These are phyloP conservation scores for Apiotrichum gracile DNA, from an alignment of 1,284 basidiomycete genomes.

Conservation along the genomic window DNA sequence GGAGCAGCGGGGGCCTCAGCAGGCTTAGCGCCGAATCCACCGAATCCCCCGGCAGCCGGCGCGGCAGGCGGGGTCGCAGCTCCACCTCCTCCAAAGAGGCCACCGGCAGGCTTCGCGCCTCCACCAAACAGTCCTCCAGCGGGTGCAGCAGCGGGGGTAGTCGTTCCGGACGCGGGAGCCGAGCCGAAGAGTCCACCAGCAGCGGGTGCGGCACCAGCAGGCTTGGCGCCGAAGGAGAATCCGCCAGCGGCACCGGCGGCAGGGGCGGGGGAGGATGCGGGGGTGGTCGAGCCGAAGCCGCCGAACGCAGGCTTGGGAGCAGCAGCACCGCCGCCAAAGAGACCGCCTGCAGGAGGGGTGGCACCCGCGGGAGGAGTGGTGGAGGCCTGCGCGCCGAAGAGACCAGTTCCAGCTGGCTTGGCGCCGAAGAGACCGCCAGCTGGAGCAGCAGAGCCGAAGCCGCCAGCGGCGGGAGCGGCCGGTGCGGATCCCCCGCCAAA, in stretches of 20 bases:
- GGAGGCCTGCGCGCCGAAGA: slow-evolving; percentile 24
- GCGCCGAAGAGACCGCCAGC: slow-evolving; percentile 12
- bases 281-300: slow-evolving; percentile 10
- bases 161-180: slow-evolving; percentile 21
- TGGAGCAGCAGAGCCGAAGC: not conserved
- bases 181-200: slow-evolving; percentile 26
- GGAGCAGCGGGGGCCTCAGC: slow-evolving; percentile 5
- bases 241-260: not conserved
- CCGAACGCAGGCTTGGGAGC: slow-evolving; percentile 15
- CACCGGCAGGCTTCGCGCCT: slow-evolving; percentile 31
- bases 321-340: slow-evolving; percentile 25
- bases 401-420: slow-evolving; percentile 18
- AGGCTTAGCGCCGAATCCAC: slow-evolving; percentile 19
- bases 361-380: slow-evolving; percentile 14
- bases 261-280: slow-evolving; percentile 11
- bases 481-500: slow-evolving; percentile 3
- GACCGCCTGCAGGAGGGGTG: slow-evolving; percentile 16
- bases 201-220: slow-evolving; percentile 3
- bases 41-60: slow-evolving; percentile 15
- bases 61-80: slow-evolving; percentile 34
- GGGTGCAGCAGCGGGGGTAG: slow-evolving; percentile 32
- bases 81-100: too few relatives aligned
- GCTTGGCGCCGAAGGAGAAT: slow-evolving; percentile 12
- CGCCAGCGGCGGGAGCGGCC: not conserved
- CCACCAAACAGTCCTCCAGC: slow-evolving; percentile 11